Evolutionary conservation across 106 monocot species (phyloP).

Genomic region (Vanilla planifolia): DNA sequence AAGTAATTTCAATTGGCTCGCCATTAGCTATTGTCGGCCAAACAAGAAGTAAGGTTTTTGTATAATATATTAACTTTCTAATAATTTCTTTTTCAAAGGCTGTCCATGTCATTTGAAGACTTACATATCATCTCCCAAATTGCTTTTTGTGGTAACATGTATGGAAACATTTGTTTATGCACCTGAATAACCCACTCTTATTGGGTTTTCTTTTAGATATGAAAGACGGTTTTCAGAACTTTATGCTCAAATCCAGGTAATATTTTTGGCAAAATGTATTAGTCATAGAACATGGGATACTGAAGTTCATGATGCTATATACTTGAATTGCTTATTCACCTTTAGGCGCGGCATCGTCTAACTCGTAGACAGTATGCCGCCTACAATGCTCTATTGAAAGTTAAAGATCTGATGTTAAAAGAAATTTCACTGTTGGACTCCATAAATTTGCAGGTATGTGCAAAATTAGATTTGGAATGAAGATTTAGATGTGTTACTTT

Average conservation of each 20-base stretch:
- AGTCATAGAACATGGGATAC: background rate
- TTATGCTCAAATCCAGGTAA: conserved; percentile 39
- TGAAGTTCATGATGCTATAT: background rate
- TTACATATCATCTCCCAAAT: no score
- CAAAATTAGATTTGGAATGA: background rate
- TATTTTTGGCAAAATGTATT: background rate
- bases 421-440: conserved; percentile 44
- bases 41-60: no score
- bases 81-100: no score
- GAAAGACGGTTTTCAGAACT: conserved; percentile 36
- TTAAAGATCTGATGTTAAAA: conserved; percentile 51
- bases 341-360: conserved; percentile 28
- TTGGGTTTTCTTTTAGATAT: conserved; percentile 15
- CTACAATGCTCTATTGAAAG: conserved; percentile 43
- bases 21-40: no score
- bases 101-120: no score
- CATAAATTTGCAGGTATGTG: conserved; percentile 37
- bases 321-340: background rate
- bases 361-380: conserved; percentile 39
- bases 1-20: no score
- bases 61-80: no score
- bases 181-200: background rate
- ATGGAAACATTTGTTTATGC: no score
- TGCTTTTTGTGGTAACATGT: no score
- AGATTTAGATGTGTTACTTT: background rate